Percentiles rank a stretch among this genome's conserved stretches.
Conservation (phyloP, 345 rosid genomes). For the Syzygium jambos region DNA sequence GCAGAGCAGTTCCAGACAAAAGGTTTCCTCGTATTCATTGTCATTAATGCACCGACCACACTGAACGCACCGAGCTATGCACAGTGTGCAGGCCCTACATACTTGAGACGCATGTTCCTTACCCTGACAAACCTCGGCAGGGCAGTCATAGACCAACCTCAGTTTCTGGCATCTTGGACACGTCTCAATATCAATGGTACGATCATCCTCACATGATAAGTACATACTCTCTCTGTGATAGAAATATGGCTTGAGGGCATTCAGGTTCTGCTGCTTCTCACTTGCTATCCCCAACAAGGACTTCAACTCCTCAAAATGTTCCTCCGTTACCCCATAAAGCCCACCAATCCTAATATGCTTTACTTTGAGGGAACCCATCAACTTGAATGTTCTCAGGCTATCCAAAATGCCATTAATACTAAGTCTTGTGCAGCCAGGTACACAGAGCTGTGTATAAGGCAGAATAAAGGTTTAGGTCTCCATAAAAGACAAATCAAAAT, state of each 20-base stretch:
- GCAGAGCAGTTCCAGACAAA: constrained; percentile 69
- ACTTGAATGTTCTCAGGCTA: constrained; percentile 49
- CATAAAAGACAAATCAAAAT: background rate
- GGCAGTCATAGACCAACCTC: constrained; percentile 87
- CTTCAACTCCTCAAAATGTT: constrained; percentile 60
- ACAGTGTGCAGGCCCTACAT: constrained; percentile 85
- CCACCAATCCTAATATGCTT: constrained; percentile 79
- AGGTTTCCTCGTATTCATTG: constrained; percentile 77
- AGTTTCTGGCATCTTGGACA: constrained; percentile 78
- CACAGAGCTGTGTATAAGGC: constrained; percentile 55
- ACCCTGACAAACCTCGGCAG: constrained; percentile 65
- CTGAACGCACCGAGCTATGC: constrained; percentile 68
- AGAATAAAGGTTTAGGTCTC: background rate
- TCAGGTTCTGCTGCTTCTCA: constrained; percentile 11
- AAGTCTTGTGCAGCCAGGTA: constrained; percentile 84
- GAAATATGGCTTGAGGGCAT: constrained; percentile 46
- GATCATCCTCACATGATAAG: constrained; percentile 64
- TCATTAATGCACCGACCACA: constrained; percentile 89
- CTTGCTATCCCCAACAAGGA: constrained; percentile 37
- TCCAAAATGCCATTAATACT: constrained; percentile 56
- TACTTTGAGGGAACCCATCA: constrained; percentile 35
- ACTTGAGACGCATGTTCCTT: constrained; percentile 22
- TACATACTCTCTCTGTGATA: constrained; percentile 51
- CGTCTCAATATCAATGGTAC: constrained; percentile 69
- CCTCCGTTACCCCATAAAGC: constrained; percentile 54